These are phyloP conservation scores for Pontederia paniculata DNA, from an alignment of 176 grass and related monocot species.

Conservation along the genomic window DNA sequence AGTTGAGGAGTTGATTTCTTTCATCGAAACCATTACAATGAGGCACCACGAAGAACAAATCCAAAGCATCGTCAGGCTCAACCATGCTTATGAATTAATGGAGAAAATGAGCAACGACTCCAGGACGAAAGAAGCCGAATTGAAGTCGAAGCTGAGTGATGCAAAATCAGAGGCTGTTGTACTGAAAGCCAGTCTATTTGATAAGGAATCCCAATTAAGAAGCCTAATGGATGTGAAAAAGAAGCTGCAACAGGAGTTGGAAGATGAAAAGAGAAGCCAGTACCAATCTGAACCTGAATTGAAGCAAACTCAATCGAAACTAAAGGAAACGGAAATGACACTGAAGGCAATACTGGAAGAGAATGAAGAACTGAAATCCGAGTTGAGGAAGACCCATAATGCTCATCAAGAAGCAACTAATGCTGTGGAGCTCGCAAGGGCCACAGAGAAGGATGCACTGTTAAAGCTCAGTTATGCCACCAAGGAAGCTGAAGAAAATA, in stretches of 20 bases:
- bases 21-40: slow-evolving; percentile 36
- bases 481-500: slow-evolving; percentile 18
- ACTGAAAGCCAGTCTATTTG: slow-evolving; percentile 84
- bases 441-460: slow-evolving; percentile 25
- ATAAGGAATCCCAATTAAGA: slow-evolving; percentile 55
- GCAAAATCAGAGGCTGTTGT: slow-evolving; percentile 48
- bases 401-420: slow-evolving; percentile 31
- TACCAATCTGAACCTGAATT: neutral
- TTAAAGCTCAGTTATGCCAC: slow-evolving; percentile 17
- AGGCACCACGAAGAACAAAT: slow-evolving; percentile 58
- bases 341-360: slow-evolving; percentile 17
- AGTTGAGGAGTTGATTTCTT: slow-evolving; percentile 28
- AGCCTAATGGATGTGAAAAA: slow-evolving; percentile 33
- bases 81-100: slow-evolving; percentile 52
- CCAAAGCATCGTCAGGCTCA: slow-evolving; percentile 49
- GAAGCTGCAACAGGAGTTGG: slow-evolving; percentile 30
- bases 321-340: slow-evolving; percentile 37
- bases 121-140: slow-evolving; percentile 44
- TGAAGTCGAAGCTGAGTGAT: slow-evolving; percentile 27
- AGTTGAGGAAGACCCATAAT: slow-evolving; percentile 17
- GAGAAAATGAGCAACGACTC: slow-evolving; percentile 50
- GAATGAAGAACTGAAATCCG: slow-evolving; percentile 21
- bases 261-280: slow-evolving; percentile 4
- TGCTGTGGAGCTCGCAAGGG: slow-evolving; percentile 4
- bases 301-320: slow-evolving; percentile 17